Evolutionary conservation across 2,329 filamentous ascomycete species (phyloP), one percentile per base, ranked within the genome.

Genomic region (Tolypocladium sp.): DNA sequence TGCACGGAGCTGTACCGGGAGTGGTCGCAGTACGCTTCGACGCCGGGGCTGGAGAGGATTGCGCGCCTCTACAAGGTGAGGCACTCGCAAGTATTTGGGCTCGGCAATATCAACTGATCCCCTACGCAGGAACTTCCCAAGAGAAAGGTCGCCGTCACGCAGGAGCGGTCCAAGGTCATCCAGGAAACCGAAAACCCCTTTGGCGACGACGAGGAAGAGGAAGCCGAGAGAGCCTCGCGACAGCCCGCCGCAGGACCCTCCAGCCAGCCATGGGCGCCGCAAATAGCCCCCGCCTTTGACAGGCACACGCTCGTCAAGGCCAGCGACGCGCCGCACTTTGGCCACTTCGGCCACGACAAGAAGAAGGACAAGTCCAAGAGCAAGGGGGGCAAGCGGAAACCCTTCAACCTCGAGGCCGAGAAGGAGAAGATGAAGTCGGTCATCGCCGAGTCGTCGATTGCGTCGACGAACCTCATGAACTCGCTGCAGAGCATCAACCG

Each of bases 391-490:
- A 85, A 85, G 69, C 73, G 77, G 49, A 83, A 82, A 68, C 78
- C 84, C 0, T 97, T 97, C 78, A 91, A 89, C 69, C 79, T 97
- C 0, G 90, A 95, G 66, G 88, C 85, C 44, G 94, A 97, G 72
- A 93, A 93, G 72, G 89, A 90, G 0, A 82, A 89, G 61, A 92
- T 99, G 78, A 88, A 96, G 64, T 85, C 88, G 62, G 85, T 88
- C n/a, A 92, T 99, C 63, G 94, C 93, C 3, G 90, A 93, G 54
- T 86, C 92, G 0, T 92, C 91, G 1, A 90, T 97, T 44, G 90
- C 92, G 4, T 88, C 91, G n/a, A 97, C 90, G 0, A 96, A 96
- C 70, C 79, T 99, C 44, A 81, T 88, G 69, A 97, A 99, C 69
- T 85, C 88, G 1, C 79, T 99, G 42, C 92, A 94, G 71, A 86